These are phyloP conservation scores for Boletus smithii DNA, from an alignment of 1,284 basidiomycete genomes.

Conservation along the genomic window DNA sequence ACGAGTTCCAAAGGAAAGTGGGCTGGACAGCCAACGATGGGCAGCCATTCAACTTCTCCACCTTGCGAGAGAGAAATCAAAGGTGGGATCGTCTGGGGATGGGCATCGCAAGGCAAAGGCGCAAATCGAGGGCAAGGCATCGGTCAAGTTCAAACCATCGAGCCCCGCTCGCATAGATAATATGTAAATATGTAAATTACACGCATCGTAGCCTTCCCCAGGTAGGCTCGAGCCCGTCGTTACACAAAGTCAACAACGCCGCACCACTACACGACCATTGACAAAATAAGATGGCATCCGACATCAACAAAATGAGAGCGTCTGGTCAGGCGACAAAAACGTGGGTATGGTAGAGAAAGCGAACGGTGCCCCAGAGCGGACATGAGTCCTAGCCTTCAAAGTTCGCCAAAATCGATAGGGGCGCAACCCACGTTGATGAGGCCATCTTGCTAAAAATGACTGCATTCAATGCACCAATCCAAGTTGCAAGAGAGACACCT, in stretches of 20 bases:
- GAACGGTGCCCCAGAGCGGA: slow-evolving; percentile 9
- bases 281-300: slow-evolving; percentile 24
- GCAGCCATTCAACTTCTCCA: slow-evolving; percentile 29
- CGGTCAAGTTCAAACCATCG: slow-evolving; percentile 3
- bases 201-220: too few species aligned
- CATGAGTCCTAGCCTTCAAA: slow-evolving; percentile 7
- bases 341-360: too few species aligned
- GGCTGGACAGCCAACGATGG: slow-evolving; percentile 41
- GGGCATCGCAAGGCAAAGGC: slow-evolving; percentile 23
- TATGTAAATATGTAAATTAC: slow-evolving; percentile 2
- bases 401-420: slow-evolving; percentile 13
- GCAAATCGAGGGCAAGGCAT: slow-evolving; percentile 23
- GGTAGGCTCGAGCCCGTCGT: slow-evolving; percentile 1
- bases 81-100: neutral
- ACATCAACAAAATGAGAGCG: slow-evolving; percentile 29
- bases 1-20: slow-evolving; percentile 46
- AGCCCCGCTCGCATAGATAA: slow-evolving; percentile 17
- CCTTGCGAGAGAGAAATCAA: slow-evolving; percentile 12
- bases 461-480: too few species aligned
- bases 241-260: slow-evolving; percentile 7
- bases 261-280: too few species aligned
- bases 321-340: too few species aligned
- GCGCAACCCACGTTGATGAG: slow-evolving; percentile 28
- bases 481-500: too few species aligned
- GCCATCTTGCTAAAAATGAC: slow-evolving; percentile 20